These are phyloP conservation scores for Metschnikowia amazonensis DNA, from an alignment of 805 yeast species.

Conservation along the genomic window DNA sequence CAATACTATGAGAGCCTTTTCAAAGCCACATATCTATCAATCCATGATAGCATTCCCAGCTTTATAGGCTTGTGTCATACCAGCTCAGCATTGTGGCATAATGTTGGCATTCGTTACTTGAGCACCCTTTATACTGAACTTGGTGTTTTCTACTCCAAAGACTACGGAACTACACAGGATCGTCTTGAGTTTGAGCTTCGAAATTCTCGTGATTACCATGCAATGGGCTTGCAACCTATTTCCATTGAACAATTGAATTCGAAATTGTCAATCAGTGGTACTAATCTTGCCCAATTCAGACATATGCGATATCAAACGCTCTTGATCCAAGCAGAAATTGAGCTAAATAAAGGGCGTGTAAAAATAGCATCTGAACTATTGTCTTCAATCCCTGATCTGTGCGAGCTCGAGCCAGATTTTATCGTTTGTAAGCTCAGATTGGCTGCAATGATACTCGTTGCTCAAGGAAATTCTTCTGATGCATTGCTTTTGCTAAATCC, in stretches of 20 bases:
- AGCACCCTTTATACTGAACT: conserved; percentile 47
- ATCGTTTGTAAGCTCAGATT: conserved; percentile 7
- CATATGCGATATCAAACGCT: conserved; percentile 39
- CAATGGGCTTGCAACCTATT: not conserved
- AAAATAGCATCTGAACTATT: conserved; percentile 34
- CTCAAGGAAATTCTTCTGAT: conserved; percentile 25
- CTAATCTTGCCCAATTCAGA: conserved; percentile 37
- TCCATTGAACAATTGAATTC: not conserved
- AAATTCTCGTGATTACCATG: conserved; percentile 37
- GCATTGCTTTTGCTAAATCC: not conserved
- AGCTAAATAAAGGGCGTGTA: conserved; percentile 38
- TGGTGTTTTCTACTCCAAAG: conserved; percentile 39
- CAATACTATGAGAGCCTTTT: conserved; percentile 52
- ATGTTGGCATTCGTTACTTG: conserved; percentile 47
- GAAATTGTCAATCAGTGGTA: not conserved
- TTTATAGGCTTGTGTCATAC: conserved; percentile 47
- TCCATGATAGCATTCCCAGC: conserved; percentile 43
- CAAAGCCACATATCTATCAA: conserved; percentile 52
- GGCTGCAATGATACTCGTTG: conserved; percentile 7
- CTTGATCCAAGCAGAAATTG: conserved; percentile 34
- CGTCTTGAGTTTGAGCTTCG: conserved; percentile 24
- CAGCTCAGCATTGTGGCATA: conserved; percentile 46
- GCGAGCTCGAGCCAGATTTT: conserved; percentile 10
- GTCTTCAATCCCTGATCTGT: conserved; percentile 25
- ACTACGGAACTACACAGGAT: conserved; percentile 15